phyloP scores from a whole-genome alignment of 2,329 filamentous ascomycete species.

The Fonsecaea pedrosoi region DNA sequence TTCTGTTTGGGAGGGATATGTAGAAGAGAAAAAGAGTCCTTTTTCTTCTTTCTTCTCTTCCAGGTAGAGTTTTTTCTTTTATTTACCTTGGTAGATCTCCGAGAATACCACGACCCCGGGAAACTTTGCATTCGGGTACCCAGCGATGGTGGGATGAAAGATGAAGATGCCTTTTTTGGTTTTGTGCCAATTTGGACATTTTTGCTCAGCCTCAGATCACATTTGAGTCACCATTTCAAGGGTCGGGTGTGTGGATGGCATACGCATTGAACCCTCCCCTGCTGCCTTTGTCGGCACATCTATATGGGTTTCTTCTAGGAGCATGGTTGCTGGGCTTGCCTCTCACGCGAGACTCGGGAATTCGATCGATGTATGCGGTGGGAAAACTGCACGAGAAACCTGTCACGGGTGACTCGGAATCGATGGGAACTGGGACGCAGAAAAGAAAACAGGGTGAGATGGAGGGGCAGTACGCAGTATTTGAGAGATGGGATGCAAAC shows the following conservation, averaged over 20 bases:
- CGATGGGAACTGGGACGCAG: background rate
- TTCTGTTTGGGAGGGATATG: background rate
- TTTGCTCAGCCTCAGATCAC: conserved; percentile 26
- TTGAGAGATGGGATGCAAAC: background rate
- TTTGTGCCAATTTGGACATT: background rate
- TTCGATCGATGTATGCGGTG: too few relatives aligned
- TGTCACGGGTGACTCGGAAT: background rate
- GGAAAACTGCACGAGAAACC: too few relatives aligned
- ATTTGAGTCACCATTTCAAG: background rate
- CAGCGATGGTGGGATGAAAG: conserved; percentile 83
- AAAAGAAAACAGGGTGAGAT: background rate
- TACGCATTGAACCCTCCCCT: conserved; percentile 64
- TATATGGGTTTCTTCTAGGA: conserved; percentile 64
- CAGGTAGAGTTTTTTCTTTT: conserved; percentile 13
- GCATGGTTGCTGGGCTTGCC: conserved; percentile 52
- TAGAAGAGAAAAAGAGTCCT: background rate
- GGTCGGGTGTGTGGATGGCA: conserved; percentile 11
- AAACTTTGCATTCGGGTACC: conserved; percentile 87
- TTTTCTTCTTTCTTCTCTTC: too few relatives aligned
- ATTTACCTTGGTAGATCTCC: conserved; percentile 89
- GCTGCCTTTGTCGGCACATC: conserved; percentile 67
- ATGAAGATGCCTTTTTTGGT: conserved; percentile 74
- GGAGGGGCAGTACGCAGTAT: background rate
- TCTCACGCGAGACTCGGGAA: too few relatives aligned
- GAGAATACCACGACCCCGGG: conserved; percentile 88